Evolutionary conservation across 2,329 filamentous ascomycete genomes (phyloP), one percentile per base, ranked within the genome.

Genomic region (Dissoconium aciculare): DNA sequence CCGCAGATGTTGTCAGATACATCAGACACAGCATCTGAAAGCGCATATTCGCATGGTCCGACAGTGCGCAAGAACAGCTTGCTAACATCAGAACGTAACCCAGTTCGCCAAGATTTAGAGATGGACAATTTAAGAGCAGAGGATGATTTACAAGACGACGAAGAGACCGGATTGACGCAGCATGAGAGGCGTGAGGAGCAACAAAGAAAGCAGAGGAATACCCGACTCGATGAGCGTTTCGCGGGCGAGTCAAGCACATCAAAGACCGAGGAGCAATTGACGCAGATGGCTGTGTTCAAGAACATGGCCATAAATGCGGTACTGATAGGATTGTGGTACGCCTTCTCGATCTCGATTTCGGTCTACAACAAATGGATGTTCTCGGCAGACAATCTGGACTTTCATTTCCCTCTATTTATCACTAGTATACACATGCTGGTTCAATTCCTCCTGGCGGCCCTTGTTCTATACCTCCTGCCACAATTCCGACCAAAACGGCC

Each of bases 291-390:
- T 46, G 70, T 95, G 23, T 39, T 82, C 28, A 75, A 63, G 52
- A 74, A 66, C 34, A 60, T 85, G 33, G 52, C 76, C 34, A 61
- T 85, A 49, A 94, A 95, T 54, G 69, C 66, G n/a, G 49, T 68
- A n/a, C 61, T 98, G 42, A 93, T 95, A 41, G 67, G 70, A 14
- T 57, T 91, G 40, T 98, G 89, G 87, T 74, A 81, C 52, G 60
- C 84, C 23, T 95, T 95, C 57, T 94, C 85, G 11, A 69, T 95
- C 42, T 83, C 81, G 29, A 93, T 93, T 53, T 92, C 84, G 38
- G 68, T 94, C 78, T 98, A 95, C 66, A 98, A 98, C 68, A 95
- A 94, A 62, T 95, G 89, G 89, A 95, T 98, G 87, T 95, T 98
- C 59, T 80, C 81, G 49, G 69, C 77, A 38, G 69, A 78, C 43